Percentiles rank a stretch among this genome's conserved stretches.
Conservation (phyloP, 2,329 filamentous ascomycete species). For the Aspergillus sp. region DNA sequence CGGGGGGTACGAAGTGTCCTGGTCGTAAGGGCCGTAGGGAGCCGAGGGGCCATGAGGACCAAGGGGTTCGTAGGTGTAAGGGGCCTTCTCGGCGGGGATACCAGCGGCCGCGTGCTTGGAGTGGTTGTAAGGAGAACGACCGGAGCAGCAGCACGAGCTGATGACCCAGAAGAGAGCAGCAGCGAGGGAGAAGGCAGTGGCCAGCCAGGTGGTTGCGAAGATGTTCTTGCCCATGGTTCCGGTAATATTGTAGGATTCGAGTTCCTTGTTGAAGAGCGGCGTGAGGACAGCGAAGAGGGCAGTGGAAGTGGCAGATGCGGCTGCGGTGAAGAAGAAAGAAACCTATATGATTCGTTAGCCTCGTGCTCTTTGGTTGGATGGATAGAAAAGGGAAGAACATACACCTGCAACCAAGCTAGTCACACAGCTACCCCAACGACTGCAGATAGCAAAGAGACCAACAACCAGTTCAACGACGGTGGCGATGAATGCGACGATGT, state of each 20-base stretch:
- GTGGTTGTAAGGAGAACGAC: constrained; percentile 46
- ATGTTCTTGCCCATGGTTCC: constrained; percentile 60
- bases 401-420: constrained; percentile 69
- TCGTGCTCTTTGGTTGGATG: neutral
- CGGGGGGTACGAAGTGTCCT: constrained; percentile 20
- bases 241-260: constrained; percentile 63
- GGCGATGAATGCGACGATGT: constrained; percentile 62
- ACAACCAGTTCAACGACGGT: constrained; percentile 66
- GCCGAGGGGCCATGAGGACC: constrained; percentile 18
- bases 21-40: constrained; percentile 13
- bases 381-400: constrained; percentile 39
- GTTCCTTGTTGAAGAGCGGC: constrained; percentile 57
- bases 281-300: constrained; percentile 63
- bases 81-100: constrained; percentile 50
- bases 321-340: constrained; percentile 51
- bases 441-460: constrained; percentile 76
- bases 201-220: constrained; percentile 69
- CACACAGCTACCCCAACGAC: constrained; percentile 68
- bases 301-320: constrained; percentile 64
- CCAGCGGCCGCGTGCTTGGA: constrained; percentile 33
- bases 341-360: constrained; percentile 25
- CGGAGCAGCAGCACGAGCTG: constrained; percentile 84
- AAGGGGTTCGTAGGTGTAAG: constrained; percentile 54
- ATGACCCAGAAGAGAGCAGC: constrained; percentile 85
- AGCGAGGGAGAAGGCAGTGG: constrained; percentile 64